These are phyloP conservation scores for Pseudozyma pruni DNA, from an alignment of 1,284 basidiomycete genomes.

Conservation along the genomic window DNA sequence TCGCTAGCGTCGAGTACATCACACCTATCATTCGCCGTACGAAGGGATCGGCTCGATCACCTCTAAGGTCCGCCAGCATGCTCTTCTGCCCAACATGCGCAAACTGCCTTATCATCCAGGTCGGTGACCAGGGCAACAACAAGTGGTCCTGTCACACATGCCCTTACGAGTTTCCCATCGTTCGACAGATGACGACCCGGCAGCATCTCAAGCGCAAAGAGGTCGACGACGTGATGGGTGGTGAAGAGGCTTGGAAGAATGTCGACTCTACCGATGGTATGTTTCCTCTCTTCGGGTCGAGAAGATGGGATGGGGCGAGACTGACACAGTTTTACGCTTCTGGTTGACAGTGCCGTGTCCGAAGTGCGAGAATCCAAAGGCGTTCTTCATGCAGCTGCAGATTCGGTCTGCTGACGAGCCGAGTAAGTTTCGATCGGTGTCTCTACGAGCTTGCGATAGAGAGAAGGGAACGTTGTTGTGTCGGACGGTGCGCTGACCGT, in stretches of 20 bases:
- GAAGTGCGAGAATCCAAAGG: constrained; percentile 87
- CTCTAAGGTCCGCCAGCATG: too few relatives aligned
- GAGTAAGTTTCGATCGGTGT: constrained; percentile 55
- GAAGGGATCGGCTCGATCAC: too few relatives aligned
- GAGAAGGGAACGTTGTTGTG: too few relatives aligned
- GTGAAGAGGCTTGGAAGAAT: constrained; percentile 88
- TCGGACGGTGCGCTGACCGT: too few relatives aligned
- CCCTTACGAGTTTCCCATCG: constrained; percentile 92
- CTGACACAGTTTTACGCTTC: not conserved
- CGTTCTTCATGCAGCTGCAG: constrained; percentile 96
- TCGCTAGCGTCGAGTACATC: too few relatives aligned
- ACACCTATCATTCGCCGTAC: too few relatives aligned
- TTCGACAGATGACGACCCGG: constrained; percentile 74
- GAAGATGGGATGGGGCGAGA: not conserved
- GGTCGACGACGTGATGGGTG: constrained; percentile 68
- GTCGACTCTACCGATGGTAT: constrained; percentile 81
- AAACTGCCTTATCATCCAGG: constrained; percentile 82
- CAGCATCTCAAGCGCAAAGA: constrained; percentile 55
- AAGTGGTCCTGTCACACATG: constrained; percentile 95
- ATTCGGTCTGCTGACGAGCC: constrained; percentile 81
- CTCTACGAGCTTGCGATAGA: too few relatives aligned
- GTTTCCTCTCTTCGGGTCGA: constrained; percentile 3
- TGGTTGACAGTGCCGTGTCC: constrained; percentile 73
- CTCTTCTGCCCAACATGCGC: constrained; percentile 95
- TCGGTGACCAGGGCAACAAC: constrained; percentile 74